Percentiles rank a stretch among this genome's conserved stretches.
Conservation (phyloP, 805 yeast genomes). For the Lachancea mirantina region DNA sequence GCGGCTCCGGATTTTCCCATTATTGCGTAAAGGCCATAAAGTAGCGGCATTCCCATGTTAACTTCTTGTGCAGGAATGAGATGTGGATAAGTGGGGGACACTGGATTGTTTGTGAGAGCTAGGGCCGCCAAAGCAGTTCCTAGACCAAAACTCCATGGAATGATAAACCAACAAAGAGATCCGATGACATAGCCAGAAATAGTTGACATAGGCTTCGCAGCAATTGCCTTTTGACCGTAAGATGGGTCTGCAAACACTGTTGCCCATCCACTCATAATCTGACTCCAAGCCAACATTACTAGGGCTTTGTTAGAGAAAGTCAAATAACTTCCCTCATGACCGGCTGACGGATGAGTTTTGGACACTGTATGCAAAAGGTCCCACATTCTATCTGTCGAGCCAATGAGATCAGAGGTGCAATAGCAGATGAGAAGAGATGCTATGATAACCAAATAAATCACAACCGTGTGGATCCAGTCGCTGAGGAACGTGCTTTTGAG, state of each 20-base stretch:
- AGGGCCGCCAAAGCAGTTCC: slow-evolving; percentile 30
- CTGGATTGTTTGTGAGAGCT: slow-evolving; percentile 26
- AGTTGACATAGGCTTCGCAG: slow-evolving; percentile 26
- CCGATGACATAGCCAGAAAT: slow-evolving; percentile 31
- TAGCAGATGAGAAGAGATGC: slow-evolving; percentile 27
- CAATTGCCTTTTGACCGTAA: slow-evolving; percentile 34
- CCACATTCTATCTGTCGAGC: slow-evolving; percentile 36
- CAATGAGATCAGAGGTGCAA: slow-evolving; percentile 29
- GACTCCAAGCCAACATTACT: slow-evolving; percentile 21
- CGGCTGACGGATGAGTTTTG: slow-evolving; percentile 22
- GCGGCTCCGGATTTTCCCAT: slow-evolving; percentile 34
- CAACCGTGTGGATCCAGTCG: slow-evolving; percentile 40
- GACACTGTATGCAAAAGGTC: slow-evolving; percentile 32
- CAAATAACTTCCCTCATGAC: slow-evolving; percentile 24
- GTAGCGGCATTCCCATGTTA: slow-evolving; percentile 31
- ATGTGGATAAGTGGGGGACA: slow-evolving; percentile 34
- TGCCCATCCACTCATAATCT: slow-evolving; percentile 20
- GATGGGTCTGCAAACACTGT: slow-evolving; percentile 29
- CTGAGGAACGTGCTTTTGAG: slow-evolving; percentile 40
- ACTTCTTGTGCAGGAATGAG: slow-evolving; percentile 31
- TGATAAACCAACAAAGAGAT: slow-evolving; percentile 28
- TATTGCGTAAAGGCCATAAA: slow-evolving; percentile 24
- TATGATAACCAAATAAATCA: slow-evolving; percentile 33
- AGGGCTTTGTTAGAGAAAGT: slow-evolving; percentile 23
- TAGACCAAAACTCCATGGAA: slow-evolving; percentile 28